Evolutionary conservation across 768 basidiomycete genomes (phyloP), one percentile per base, ranked within the genome.

Genomic region (Candolleomyces efflorescens): DNA sequence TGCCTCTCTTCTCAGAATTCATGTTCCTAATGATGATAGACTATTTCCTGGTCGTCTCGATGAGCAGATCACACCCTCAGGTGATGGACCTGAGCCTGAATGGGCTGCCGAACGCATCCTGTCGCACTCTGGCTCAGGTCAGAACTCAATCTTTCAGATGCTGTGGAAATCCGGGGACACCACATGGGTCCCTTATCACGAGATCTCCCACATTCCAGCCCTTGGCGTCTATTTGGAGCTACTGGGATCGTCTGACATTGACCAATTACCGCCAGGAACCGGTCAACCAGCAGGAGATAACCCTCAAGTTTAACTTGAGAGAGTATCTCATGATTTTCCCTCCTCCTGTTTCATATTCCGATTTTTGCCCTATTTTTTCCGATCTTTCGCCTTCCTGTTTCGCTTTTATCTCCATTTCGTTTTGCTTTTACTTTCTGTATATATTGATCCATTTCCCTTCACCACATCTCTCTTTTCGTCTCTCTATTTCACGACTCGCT

Each of bases 1-100:
- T 53, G 62, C 69, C 0, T 72, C 69, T 1, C 56, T 72, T 13
- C 64, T 80, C 0, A 17, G 65, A 0, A 63, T 65, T 0, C 70
- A 72, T 37, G 7, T 64, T 2, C 64, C 73, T 0, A 81, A 79
- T 58, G 71, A 80, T 53, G 60, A 70, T 32, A 0, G 54, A 0
- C 51, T 69, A 0, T 81, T 79, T 61, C 77, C 78, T 1, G 65
- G 65, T 0, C 66, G 73, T 0, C 50, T 62, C 17, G 59, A 65
- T 18, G 18, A 54, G 0, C 66, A 69, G 39, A 62, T 72, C 4
- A n/a, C 20, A 9, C 24, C n/a, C 24, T 38, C 17, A 3, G 37
- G 20, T 12, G 64, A 63, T 18, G 55, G 60, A 7, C 32, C 27
- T 0, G 62, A 65, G 3, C 50, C 56, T 1, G 66, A 73, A 61